Conservation (phyloP, 441 rosid species). For the Euphorbia schlechtendalii region DNA sequence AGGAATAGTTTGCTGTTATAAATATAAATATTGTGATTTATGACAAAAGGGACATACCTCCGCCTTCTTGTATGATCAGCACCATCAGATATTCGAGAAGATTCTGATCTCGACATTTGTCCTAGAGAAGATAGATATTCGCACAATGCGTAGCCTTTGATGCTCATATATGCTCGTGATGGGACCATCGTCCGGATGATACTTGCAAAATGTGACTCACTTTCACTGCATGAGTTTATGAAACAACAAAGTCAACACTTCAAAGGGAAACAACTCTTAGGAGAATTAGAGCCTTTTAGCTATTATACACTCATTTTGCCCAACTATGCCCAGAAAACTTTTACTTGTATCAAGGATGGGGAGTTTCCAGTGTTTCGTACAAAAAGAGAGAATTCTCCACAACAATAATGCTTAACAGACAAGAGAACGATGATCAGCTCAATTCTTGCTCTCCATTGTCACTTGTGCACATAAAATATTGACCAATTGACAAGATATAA, state of each 20-base stretch:
- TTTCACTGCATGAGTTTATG: slow-evolving; percentile 40
- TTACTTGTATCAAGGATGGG: neutral
- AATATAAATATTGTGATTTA: slow-evolving; percentile 3
- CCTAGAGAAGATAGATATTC: slow-evolving; percentile 70
- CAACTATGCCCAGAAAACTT: too few relatives aligned
- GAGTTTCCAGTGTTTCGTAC: neutral
- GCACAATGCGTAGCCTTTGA: slow-evolving; percentile 54
- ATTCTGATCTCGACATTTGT: slow-evolving; percentile 59
- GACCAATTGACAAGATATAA: too few relatives aligned
- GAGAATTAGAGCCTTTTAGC: too few relatives aligned
- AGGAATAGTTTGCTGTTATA: neutral
- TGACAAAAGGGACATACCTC: slow-evolving; percentile 33
- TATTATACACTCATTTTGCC: neutral
- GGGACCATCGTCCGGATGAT: slow-evolving; percentile 55
- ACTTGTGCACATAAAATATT: neutral
- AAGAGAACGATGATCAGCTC: neutral
- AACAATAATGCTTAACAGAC: neutral
- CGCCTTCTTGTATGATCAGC: slow-evolving; percentile 31
- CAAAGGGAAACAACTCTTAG: too few relatives aligned
- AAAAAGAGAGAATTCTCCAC: too few relatives aligned
- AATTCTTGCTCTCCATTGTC: neutral
- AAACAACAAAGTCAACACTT: neutral
- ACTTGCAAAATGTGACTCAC: slow-evolving; percentile 26
- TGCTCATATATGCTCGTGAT: slow-evolving; percentile 38
- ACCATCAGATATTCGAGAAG: slow-evolving; percentile 43